Evolutionary conservation across 169 alveolate genomes (phyloP).

Genomic region (Babesia gibsoni): DNA sequence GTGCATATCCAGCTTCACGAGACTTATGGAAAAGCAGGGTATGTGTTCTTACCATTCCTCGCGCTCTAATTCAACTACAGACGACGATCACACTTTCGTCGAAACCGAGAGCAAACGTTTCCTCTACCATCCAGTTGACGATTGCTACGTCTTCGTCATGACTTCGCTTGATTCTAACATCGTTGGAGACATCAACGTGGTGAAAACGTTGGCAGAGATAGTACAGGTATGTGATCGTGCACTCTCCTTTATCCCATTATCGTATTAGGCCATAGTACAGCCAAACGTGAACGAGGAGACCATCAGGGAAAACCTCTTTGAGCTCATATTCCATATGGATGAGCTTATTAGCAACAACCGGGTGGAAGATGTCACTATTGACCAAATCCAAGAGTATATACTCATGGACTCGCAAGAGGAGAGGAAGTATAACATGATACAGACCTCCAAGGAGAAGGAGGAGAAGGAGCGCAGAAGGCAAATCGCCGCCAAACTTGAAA

Average conservation of each 20-base stretch:
- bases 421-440: slow-evolving; percentile 67
- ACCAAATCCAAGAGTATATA: slow-evolving; percentile 72
- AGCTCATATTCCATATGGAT: slow-evolving; percentile 74
- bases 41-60: neutral
- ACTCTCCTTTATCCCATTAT: neutral
- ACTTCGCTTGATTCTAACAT: slow-evolving; percentile 76
- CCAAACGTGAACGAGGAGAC: slow-evolving; percentile 67
- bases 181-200: slow-evolving; percentile 71
- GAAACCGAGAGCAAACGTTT: slow-evolving; percentile 75
- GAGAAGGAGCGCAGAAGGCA: slow-evolving; percentile 85
- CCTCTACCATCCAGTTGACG: slow-evolving; percentile 76
- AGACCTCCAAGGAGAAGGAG: slow-evolving; percentile 78
- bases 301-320: slow-evolving; percentile 68
- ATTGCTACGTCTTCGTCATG: slow-evolving; percentile 73
- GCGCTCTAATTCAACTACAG: neutral
- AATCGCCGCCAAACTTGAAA: slow-evolving; percentile 85
- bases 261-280: slow-evolving; percentile 37
- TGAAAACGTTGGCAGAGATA: slow-evolving; percentile 71
- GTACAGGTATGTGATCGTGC: slow-evolving; percentile 61
- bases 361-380: slow-evolving; percentile 68
- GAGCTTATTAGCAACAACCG: slow-evolving; percentile 71
- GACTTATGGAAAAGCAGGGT: slow-evolving; percentile 55
- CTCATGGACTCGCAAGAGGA: slow-evolving; percentile 81
- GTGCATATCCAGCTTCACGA: slow-evolving; percentile 33
- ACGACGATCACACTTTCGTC: slow-evolving; percentile 72